Conservation (phyloP, 2,329 filamentous ascomycete genomes). For the Periconia sp. region DNA sequence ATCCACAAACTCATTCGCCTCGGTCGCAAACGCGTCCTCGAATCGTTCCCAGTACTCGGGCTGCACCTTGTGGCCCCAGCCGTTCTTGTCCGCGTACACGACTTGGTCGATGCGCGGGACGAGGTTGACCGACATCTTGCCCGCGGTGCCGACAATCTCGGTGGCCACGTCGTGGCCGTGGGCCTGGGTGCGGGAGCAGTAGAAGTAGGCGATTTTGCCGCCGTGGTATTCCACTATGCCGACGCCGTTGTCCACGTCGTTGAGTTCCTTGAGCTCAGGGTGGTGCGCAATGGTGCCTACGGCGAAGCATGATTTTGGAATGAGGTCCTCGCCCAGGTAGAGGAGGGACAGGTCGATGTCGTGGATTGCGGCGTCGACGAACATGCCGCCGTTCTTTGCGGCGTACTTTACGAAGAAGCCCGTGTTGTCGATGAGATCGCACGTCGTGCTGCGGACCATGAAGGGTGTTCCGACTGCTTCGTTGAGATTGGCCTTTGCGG, state of each 20-base stretch:
- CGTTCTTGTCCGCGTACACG: conserved; percentile 29
- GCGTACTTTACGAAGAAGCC: conserved; percentile 53
- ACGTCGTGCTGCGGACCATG: conserved; percentile 50
- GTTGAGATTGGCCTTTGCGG: conserved; percentile 42
- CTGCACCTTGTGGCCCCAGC: conserved; percentile 39
- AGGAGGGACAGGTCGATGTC: conserved; percentile 53
- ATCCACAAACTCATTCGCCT: conserved; percentile 42
- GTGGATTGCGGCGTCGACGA: conserved; percentile 52
- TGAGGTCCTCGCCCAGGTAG: conserved; percentile 47
- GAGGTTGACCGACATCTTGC: conserved; percentile 49
- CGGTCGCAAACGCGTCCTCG: conserved; percentile 41
- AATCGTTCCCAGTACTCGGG: conserved; percentile 46
- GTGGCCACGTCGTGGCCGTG: conserved; percentile 53
- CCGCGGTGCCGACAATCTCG: conserved; percentile 52
- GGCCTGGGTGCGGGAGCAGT: conserved; percentile 50
- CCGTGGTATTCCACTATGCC: conserved; percentile 53
- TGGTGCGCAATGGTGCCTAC: conserved; percentile 43
- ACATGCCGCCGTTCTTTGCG: conserved; percentile 49
- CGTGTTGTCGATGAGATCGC: conserved; percentile 43
- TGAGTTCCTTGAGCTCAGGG: conserved; percentile 43
- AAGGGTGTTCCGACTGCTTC: conserved; percentile 48
- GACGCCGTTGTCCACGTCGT: conserved; percentile 53
- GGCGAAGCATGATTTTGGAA: conserved; percentile 46
- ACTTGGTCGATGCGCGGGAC: conserved; percentile 29
- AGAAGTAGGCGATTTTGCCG: conserved; percentile 53